Conservation (phyloP, 495 filamentous ascomycete species). For the Peziza echinospora region DNA sequence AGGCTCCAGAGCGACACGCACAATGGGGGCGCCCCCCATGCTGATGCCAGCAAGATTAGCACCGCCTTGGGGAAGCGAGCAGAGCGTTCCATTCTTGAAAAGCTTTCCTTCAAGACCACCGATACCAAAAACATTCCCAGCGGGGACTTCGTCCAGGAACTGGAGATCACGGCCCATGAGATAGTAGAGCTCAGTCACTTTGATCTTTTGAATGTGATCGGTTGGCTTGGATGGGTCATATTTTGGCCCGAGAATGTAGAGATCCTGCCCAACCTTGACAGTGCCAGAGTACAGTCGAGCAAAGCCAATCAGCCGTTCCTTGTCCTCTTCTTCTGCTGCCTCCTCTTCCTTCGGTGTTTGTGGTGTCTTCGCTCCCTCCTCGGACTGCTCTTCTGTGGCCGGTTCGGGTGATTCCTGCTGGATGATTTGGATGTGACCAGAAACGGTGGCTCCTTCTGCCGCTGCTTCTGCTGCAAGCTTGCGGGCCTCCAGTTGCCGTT, state of each 20-base stretch:
- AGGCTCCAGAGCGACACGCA: constrained; percentile 84
- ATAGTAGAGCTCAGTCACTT: constrained; percentile 73
- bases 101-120: constrained; percentile 77
- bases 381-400: constrained; percentile 21
- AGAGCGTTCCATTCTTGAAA: constrained; percentile 84
- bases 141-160: constrained; percentile 60
- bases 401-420: background rate
- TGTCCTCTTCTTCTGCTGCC: constrained; percentile 31
- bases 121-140: constrained; percentile 91
- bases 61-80: constrained; percentile 67
- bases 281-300: constrained; percentile 83
- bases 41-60: constrained; percentile 80
- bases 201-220: constrained; percentile 64
- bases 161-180: constrained; percentile 88
- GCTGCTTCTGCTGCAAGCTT: constrained; percentile 14
- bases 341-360: constrained; percentile 28
- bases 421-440: background rate
- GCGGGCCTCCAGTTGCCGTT: constrained; percentile 63
- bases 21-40: constrained; percentile 63
- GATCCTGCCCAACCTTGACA: constrained; percentile 63
- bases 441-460: constrained; percentile 3
- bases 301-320: constrained; percentile 84
- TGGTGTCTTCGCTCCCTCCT: constrained; percentile 28
- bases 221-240: constrained; percentile 61
- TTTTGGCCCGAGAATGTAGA: constrained; percentile 82